These are phyloP conservation scores for Populus tomentosa DNA, from an alignment of 441 rosid species.

Conservation along the genomic window DNA sequence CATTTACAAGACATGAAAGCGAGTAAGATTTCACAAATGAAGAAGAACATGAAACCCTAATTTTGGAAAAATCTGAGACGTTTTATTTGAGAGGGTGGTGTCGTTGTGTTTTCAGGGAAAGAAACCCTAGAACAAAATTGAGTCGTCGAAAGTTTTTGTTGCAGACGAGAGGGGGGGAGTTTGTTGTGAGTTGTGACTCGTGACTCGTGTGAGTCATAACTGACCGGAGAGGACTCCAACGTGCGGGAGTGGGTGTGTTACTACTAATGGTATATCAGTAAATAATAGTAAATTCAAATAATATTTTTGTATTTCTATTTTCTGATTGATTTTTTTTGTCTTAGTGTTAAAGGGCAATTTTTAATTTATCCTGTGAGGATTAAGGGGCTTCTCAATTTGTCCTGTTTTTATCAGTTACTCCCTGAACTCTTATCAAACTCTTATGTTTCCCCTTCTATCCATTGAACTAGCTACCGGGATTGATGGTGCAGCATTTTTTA, in stretches of 20 bases:
- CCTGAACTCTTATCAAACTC: no score
- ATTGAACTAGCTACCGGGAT: no score
- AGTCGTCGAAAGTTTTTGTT: not conserved
- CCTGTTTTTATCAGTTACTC: no score
- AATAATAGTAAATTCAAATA: not conserved
- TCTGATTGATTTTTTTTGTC: not conserved
- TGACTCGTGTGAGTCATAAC: conserved; percentile 9
- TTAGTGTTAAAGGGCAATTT: no score
- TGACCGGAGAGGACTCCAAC: conserved; percentile 4
- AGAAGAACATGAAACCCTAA: conserved; percentile 41
- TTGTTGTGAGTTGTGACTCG: not conserved
- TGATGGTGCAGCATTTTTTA: no score
- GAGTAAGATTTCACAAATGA: not conserved
- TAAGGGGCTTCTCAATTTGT: no score
- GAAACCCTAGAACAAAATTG: conserved; percentile 9
- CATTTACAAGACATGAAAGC: conserved; percentile 59
- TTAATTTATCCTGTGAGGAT: no score
- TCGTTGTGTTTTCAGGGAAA: not conserved
- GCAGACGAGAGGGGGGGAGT: not conserved
- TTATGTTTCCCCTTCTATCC: no score
- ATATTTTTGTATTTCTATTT: not conserved
- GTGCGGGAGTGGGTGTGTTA: not conserved
- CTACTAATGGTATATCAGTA: not conserved
- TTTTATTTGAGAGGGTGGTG: not conserved
- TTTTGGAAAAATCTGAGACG: not conserved